Evolutionary conservation across 805 yeast species (phyloP).

Genomic region (Lachancea dasiensis): DNA sequence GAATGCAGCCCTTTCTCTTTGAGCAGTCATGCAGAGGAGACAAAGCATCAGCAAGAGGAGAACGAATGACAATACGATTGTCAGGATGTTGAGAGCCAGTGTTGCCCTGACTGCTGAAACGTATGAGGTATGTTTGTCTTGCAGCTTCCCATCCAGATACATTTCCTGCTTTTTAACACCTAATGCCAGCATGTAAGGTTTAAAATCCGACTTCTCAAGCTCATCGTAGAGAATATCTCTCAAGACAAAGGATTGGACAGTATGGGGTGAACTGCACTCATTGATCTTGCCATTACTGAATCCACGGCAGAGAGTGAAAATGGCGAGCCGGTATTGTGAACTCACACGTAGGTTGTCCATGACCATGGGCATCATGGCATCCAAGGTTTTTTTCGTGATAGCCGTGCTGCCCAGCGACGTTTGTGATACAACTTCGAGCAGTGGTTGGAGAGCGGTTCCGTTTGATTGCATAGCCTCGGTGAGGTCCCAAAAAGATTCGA

Average conservation of each 20-base stretch:
- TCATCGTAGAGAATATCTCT: conserved; percentile 29
- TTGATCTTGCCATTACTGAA: conserved; percentile 16
- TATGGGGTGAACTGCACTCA: conserved; percentile 25
- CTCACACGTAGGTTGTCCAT: conserved; percentile 25
- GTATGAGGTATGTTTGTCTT: conserved; percentile 26
- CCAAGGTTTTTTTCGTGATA: conserved; percentile 20
- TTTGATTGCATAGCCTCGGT: conserved; percentile 21
- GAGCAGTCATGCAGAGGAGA: conserved; percentile 7
- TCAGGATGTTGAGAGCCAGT: conserved; percentile 25
- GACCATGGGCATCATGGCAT: conserved; percentile 22
- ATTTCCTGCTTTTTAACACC: conserved; percentile 23
- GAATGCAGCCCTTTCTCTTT: neutral
- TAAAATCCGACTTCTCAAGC: conserved; percentile 25
- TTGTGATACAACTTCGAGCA: conserved; percentile 17
- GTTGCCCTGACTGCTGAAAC: conserved; percentile 31
- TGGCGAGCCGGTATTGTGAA: conserved; percentile 25
- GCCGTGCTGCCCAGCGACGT: conserved; percentile 12
- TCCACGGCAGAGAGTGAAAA: conserved; percentile 29
- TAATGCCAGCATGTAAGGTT: conserved; percentile 29
- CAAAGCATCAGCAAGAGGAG: conserved; percentile 14
- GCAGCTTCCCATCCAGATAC: conserved; percentile 28
- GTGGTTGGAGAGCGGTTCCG: conserved; percentile 17
- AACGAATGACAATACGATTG: conserved; percentile 23
- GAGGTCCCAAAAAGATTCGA: conserved; percentile 22
- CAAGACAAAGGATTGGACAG: conserved; percentile 32